Percentiles rank a stretch among this genome's conserved stretches.
Conservation (phyloP, 2,329 filamentous ascomycete genomes). For the Penicillium sp. region DNA sequence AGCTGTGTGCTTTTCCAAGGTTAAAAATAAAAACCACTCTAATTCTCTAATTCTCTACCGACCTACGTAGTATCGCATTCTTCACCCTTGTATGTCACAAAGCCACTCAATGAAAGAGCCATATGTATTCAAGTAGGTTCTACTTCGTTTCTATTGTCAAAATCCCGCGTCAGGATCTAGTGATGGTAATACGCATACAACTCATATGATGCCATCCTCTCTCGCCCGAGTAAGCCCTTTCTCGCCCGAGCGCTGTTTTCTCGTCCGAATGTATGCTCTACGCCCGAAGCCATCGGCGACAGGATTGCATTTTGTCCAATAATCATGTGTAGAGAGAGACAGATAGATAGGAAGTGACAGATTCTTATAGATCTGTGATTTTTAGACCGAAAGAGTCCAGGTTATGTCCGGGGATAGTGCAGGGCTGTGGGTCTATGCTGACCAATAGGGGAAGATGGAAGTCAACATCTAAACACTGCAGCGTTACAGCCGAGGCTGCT, state of each 20-base stretch:
- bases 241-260: constrained; percentile 14
- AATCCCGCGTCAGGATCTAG: neutral
- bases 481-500: neutral
- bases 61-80: too few relatives aligned
- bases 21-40: too few relatives aligned
- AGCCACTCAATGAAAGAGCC: neutral
- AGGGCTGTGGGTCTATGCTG: neutral
- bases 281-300: neutral
- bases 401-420: neutral
- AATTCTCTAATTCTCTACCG: too few relatives aligned
- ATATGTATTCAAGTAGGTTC: neutral
- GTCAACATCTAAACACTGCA: neutral
- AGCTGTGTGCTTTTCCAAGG: neutral
- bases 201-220: constrained; percentile 13
- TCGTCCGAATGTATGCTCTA: constrained; percentile 11
- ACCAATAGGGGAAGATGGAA: neutral
- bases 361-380: neutral
- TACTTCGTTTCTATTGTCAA: neutral
- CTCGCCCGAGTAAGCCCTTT: constrained; percentile 15
- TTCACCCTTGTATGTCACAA: too few relatives aligned
- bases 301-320: neutral
- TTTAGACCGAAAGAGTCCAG: neutral
- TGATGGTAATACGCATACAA: constrained; percentile 8
- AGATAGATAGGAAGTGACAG: neutral
- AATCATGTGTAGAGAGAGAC: neutral